A percentile compares a stretch with the other conserved stretches of the same genome.
These are phyloP conservation scores for Hevea brasiliensis DNA, from an alignment of 345 rosid genomes.

Conservation along the genomic window DNA sequence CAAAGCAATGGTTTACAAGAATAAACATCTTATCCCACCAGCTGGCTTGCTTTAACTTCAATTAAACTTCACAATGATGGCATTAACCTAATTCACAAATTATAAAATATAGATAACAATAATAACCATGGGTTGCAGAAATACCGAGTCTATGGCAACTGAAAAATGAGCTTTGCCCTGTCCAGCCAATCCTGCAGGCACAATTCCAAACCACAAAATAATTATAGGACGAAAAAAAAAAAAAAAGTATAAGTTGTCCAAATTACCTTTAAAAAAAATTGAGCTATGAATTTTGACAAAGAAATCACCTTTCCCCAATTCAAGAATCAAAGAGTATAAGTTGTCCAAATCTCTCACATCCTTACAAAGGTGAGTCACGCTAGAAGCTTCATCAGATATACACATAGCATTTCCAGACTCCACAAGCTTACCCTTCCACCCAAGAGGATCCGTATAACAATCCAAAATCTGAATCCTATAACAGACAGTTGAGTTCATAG, in stretches of 20 bases:
- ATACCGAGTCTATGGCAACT: slow-evolving; percentile 84
- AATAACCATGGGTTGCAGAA: slow-evolving; percentile 7
- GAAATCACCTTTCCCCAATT: slow-evolving; percentile 63
- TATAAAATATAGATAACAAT: not conserved
- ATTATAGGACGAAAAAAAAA: not conserved
- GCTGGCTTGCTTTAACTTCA: slow-evolving; percentile 1
- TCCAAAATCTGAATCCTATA: slow-evolving; percentile 79
- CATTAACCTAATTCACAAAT: not conserved
- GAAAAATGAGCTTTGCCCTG: slow-evolving; percentile 60
- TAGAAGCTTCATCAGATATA: slow-evolving; percentile 33
- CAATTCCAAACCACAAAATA: slow-evolving; percentile 6
- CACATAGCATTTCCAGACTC: slow-evolving; percentile 24
- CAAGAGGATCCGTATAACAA: slow-evolving; percentile 82
- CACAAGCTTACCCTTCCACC: slow-evolving; percentile 58
- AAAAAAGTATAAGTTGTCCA: too few relatives aligned
- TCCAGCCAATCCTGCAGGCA: slow-evolving; percentile 60
- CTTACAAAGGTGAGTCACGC: slow-evolving; percentile 32
- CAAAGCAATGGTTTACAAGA: not conserved
- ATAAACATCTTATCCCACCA: not conserved
- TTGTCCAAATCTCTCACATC: slow-evolving; percentile 63
- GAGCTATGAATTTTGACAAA: not conserved
- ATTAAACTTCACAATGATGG: not conserved
- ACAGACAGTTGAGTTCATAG: not conserved
- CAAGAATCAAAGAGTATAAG: slow-evolving; percentile 56
- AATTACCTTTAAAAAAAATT: not conserved